Base-by-base conservation (phyloP, 306 rosid species). In the Acacia crassicarpa region DNA sequence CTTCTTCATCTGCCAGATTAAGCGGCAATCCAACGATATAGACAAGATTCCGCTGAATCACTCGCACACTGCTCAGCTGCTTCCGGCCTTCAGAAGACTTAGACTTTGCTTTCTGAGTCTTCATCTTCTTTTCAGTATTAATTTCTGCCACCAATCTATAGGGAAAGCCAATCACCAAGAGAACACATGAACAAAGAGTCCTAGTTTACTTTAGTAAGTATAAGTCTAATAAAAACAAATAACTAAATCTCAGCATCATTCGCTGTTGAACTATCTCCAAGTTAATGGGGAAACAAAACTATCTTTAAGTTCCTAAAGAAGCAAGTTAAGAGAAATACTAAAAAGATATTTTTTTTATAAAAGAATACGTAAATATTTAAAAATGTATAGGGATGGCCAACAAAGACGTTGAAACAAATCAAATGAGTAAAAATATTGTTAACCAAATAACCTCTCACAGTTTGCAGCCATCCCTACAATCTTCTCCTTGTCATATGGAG, bases 11-110 rank as follows among this genome's bases (percentile, higher is more conserved):
- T 76, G 88, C 90, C 81, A 87, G 77, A 80, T 82, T 58, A 66
- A 87, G 86, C 70, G 88, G 90, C 80, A 87, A 83, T 74, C 99
- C 99, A 72, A 93, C 98, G 80, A 96, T 90, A 91, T 96, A 96
- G 65, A 96, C 99, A 81, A 96, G 99, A 86, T 96, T 94, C 89
- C 98, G 87, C 87, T 96, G 99, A 90, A 96, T 89, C 86, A 96
- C 99, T 67, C 99, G 93, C 80, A 96, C 99, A 74, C 97, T 94
- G 83, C 90, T 89, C 77, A 96, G 98, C 87, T 92, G 98, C 90
- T 96, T 96, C 75, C 99, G 87, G 43, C 99, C 99, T 59, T 96
- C 99, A 81, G 94, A 77, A 40, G 92, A 87, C 85, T 96, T 96
- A 43, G 89, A 78, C 83, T 96, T 96, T 5, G 93, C 67, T 84